A percentile compares a stretch with the other conserved stretches of the same genome.
Evolutionary conservation across 768 basidiomycete genomes (phyloP).

Genomic region (Amanita molliuscula): DNA sequence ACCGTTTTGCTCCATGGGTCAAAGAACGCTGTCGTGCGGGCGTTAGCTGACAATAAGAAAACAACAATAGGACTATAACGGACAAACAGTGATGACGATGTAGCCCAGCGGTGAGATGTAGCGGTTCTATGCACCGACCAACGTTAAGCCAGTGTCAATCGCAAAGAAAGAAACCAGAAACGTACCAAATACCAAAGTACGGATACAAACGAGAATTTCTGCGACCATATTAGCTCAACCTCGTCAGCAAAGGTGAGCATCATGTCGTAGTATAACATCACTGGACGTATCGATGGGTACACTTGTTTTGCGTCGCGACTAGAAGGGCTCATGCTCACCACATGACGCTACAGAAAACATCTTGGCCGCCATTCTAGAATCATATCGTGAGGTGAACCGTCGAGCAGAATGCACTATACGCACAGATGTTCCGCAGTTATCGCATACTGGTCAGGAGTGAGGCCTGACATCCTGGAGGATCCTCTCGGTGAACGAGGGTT

Average conservation of each 20-base stretch:
- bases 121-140: slow-evolving; percentile 19
- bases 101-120: slow-evolving; percentile 25
- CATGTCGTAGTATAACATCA: slow-evolving; percentile 29
- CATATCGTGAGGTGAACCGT: background rate
- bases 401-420: background rate
- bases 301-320: background rate
- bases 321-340: slow-evolving; percentile 13
- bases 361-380: slow-evolving; percentile 21
- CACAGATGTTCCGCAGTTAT: slow-evolving; percentile 12
- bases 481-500: background rate
- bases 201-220: slow-evolving; percentile 18
- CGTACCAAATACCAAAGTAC: slow-evolving; percentile 21
- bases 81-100: slow-evolving; percentile 24
- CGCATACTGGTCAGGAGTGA: slow-evolving; percentile 9
- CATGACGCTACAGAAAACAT: slow-evolving; percentile 27
- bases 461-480: background rate
- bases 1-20: slow-evolving; percentile 21
- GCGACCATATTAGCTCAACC: slow-evolving; percentile 24
- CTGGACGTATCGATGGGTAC: slow-evolving; percentile 9
- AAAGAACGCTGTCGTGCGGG: slow-evolving; percentile 18
- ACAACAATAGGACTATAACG: slow-evolving; percentile 7
- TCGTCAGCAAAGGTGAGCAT: slow-evolving; percentile 24
- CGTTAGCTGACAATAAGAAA: background rate
- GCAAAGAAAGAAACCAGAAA: background rate
- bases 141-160: background rate